Evolutionary conservation across 169 alveolate genomes (phyloP).

Genomic region (Cryptosporidium sp.): DNA sequence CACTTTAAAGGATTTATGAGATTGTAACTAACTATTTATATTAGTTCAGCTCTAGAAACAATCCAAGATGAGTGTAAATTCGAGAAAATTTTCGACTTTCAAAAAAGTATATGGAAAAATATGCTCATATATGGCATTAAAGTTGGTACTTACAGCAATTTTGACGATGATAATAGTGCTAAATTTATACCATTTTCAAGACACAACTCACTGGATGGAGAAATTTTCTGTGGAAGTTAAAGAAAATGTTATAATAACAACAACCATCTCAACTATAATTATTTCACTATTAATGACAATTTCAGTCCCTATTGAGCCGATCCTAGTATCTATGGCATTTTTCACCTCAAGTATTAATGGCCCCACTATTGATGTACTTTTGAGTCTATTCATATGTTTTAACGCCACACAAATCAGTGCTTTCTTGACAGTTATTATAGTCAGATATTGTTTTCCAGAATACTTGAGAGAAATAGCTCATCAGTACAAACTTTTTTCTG

Average conservation of each 20-base stretch:
- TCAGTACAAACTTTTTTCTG: neutral
- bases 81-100: neutral
- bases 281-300: slow-evolving; percentile 35
- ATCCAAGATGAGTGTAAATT: neutral
- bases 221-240: neutral
- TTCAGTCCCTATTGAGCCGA: slow-evolving; percentile 54
- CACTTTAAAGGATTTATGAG: neutral
- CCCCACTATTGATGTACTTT: neutral
- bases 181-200: neutral
- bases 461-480: neutral
- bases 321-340: slow-evolving; percentile 42
- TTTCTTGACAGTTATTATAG: slow-evolving; percentile 3
- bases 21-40: neutral
- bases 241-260: slow-evolving; percentile 1
- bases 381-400: slow-evolving; percentile 18
- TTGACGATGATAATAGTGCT: neutral
- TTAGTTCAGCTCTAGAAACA: neutral
- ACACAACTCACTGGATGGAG: neutral
- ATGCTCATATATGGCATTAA: slow-evolving; percentile 34
- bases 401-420: slow-evolving; percentile 31
- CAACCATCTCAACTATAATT: neutral
- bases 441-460: neutral
- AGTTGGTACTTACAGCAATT: neutral
- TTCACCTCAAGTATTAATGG: slow-evolving; percentile 29
- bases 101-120: neutral